Evolutionary conservation across 306 rosid species (phyloP), one percentile per base, ranked within the genome.

Genomic region (Comarum palustre): DNA sequence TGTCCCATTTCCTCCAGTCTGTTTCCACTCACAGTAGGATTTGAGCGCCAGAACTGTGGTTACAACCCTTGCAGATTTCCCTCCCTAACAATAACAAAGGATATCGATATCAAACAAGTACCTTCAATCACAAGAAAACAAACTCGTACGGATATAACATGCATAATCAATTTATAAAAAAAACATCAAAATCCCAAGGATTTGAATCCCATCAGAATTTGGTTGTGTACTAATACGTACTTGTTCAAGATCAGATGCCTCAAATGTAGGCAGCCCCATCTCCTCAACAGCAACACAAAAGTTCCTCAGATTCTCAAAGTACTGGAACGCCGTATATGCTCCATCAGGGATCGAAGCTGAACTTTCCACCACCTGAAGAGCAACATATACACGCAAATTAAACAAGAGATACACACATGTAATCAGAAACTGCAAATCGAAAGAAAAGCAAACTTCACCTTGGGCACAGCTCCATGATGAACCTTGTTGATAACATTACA

Each of bases 211-310:
- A 5, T 32, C 11, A 41, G 12, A 66, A 22, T 27, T 66, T 25
- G 38, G 8, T 31, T 20, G 1, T 70, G 75, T 1, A 41, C 11
- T 50, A 75, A 52, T 15, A 82, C 90, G 66, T 89, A 93, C 98
- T 82, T 93, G 98, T 82, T 91, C 98, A 32, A 93, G 92, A 87
- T 93, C 98, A 75, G 98, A 93, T 65, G 92, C 87, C 88, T 93
- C 97, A 60, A 93, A 90, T 55, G 92, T 82, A 60, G 98, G 98
- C 79, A 90, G 75, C 63, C 96, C 96, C 86, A 93, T 78, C 75
- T 83, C 96, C 79, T 90, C 90, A 25, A 86, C 55, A 31, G 97
- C 97, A 64, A 86, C 97, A 38, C 85, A 84, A 78, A 93, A 93
- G 81, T 93, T 93, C 87, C 97, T 89, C 63, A 89, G 92, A 45